Evolutionary conservation across 805 yeast genomes (phyloP).

Genomic region (Saccharomycopsis capsularis): DNA sequence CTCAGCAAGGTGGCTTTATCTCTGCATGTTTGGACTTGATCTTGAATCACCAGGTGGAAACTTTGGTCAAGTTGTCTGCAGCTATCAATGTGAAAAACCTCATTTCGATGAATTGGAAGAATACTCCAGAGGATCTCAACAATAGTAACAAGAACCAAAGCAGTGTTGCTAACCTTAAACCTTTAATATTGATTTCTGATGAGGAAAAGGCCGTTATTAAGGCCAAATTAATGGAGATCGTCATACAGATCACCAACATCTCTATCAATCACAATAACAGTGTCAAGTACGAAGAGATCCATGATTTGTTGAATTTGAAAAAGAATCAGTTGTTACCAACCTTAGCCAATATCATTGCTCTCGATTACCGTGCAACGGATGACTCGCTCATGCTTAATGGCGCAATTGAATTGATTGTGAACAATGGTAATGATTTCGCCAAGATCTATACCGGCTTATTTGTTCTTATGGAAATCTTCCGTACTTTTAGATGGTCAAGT

Average conservation of each 20-base stretch:
- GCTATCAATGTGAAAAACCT: slow-evolving; percentile 80
- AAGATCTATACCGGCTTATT: slow-evolving; percentile 56
- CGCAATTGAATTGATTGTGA: slow-evolving; percentile 1
- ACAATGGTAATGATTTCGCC: slow-evolving; percentile 21
- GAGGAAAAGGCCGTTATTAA: slow-evolving; percentile 73
- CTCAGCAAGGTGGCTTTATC: slow-evolving; percentile 57
- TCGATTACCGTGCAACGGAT: slow-evolving; percentile 24
- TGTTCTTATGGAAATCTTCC: slow-evolving; percentile 61
- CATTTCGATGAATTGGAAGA: slow-evolving; percentile 56
- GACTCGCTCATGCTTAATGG: background rate
- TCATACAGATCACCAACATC: slow-evolving; percentile 34
- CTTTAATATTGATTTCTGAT: slow-evolving; percentile 6
- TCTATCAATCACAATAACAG: slow-evolving; percentile 39
- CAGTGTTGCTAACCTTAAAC: slow-evolving; percentile 23
- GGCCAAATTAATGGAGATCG: slow-evolving; percentile 43
- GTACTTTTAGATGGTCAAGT: slow-evolving; percentile 64
- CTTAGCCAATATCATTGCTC: slow-evolving; percentile 42
- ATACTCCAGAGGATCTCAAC: slow-evolving; percentile 22
- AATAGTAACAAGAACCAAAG: slow-evolving; percentile 8
- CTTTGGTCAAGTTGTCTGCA: slow-evolving; percentile 57
- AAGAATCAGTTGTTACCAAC: slow-evolving; percentile 44
- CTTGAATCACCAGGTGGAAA: slow-evolving; percentile 40
- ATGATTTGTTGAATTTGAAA: slow-evolving; percentile 10
- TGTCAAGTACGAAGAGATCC: slow-evolving; percentile 31
- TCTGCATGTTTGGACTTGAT: slow-evolving; percentile 79